Conservation (phyloP, 805 yeast genomes). For the Clavispora phyllophila region DNA sequence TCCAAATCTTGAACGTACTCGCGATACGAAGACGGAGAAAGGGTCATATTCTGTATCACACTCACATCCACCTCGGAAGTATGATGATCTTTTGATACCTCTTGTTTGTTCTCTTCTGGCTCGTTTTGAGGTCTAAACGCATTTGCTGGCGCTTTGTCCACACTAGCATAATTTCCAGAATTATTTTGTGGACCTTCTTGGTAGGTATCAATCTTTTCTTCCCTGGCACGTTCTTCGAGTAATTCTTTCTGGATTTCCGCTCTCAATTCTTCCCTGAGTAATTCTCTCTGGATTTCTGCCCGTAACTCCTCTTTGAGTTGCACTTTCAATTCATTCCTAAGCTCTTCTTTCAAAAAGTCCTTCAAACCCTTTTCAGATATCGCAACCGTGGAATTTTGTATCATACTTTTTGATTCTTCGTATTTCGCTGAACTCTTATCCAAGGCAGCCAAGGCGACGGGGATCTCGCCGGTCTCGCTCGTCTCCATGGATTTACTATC, state of each 20-base stretch:
- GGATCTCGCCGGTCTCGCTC: no score
- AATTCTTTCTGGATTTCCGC: neutral
- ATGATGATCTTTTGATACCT: neutral
- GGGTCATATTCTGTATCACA: neutral
- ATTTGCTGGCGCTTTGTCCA: neutral
- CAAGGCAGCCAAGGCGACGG: no score
- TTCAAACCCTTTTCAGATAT: neutral
- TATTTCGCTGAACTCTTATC: no score
- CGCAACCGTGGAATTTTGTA: no score
- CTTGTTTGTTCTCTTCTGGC: no score
- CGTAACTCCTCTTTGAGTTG: neutral
- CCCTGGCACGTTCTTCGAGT: neutral
- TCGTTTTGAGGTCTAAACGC: neutral
- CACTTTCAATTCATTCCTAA: neutral
- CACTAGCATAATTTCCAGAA: neutral
- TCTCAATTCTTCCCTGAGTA: neutral
- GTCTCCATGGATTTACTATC: no score
- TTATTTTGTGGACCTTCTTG: neutral
- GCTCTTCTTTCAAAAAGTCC: neutral
- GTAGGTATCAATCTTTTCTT: neutral
- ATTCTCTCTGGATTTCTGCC: neutral
- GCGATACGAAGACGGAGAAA: slow-evolving; percentile 13
- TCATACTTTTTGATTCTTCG: neutral
- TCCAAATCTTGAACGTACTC: slow-evolving; percentile 11
- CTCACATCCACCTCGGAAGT: neutral